Base-by-base conservation (phyloP, 2,329 filamentous ascomycete genomes). In the Colletotrichum sp. region DNA sequence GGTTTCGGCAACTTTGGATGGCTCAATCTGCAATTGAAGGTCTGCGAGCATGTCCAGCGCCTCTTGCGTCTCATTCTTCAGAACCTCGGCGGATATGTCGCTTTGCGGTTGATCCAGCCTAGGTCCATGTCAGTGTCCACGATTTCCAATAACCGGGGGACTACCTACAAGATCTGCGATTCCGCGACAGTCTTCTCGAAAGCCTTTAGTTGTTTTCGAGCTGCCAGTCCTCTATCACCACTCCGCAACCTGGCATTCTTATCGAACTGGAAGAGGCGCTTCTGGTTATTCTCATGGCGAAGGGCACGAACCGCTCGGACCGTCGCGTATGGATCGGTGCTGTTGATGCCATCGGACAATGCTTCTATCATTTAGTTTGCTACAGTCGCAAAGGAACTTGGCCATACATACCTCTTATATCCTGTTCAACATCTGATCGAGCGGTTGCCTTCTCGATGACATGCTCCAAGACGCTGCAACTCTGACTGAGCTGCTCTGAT, bases 161-260 rank as follows among this genome's bases (percentile, higher is more conserved):
- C 7, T 16, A 79, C 87, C 81, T 83, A 93, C 91, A 88, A 68
- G 12, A 82, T 82, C 52, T 87, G 83, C 1, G 91, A 93, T 61
- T 91, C 89, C 13, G 90, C 88, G 4, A 95, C 87, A 18, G 89
- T 89, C 77, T 92, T 92, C 80, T 97, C 95, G 32, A 93, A 90
- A 6, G 90, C 89, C 66, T 92, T 91, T 21, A 97, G 84, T 2
- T 92, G 91, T 79, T 97, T 96, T n/a, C 95, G 88, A 0, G 95
- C 95, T 76, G 93, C 90, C 81, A 94, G 86, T 0, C 95, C 95
- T 56, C 95, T 87, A 2, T 94, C 90, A 38, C 95, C 95, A 80
- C 94, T 96, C 67, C 94, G 88, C 55, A 95, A 85, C 56, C 91
- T 88, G 9, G 95, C 94, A 80, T 95, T 92, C 78, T 96, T 94